Evolutionary conservation across 768 basidiomycete genomes (phyloP), one percentile per base, ranked within the genome.

Genomic region (Hygrocybe punicea): DNA sequence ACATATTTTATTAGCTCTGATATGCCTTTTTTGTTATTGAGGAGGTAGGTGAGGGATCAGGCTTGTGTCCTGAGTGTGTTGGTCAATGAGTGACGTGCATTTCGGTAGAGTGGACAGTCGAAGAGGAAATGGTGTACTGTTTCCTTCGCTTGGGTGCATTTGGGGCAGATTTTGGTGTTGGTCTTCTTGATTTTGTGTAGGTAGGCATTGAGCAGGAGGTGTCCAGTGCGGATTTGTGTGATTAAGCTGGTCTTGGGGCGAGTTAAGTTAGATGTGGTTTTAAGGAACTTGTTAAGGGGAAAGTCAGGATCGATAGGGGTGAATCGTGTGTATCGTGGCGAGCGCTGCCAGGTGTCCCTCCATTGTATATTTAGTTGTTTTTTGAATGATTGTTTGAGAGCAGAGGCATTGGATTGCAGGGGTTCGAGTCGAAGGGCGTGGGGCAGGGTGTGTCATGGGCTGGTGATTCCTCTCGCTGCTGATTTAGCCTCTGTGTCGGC

Each of bases 401-500:
- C 58, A 29, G 54, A 19, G 24, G 25, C 25, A n/a, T 48, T 55
- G 40, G 10, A 5, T 24, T 42, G 42, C 16, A 47, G 11, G 13
- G 40, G 6, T 21, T 29, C 24, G 14, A 23, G 14, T 17, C 33
- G 5, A 4, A 55, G 54, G 19, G 36, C 3, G 11, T 10, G 14
- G 5, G 42, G 54, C 7, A 55, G 54, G 9, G 7, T 16, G 13
- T 45, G 42, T 10, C 4, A 3, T 5, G 16, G n/a, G 35, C 54
- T 55, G 19, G 42, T 21, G n/a, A 14, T 3, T 42, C 55, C 58
- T 33, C 34, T n/a, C 8, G 61, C 58, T 24, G 69, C 69, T 14
- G 52, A 24, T 51, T 66, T 69, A 1, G 66, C 70, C 39, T 51
- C 39, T 14, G 46, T 24, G 39, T 71, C 70, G 8, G 63, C 65